Evolutionary conservation across 2,329 filamentous ascomycete species (phyloP).

Genomic region (Aureobasidium sp.): DNA sequence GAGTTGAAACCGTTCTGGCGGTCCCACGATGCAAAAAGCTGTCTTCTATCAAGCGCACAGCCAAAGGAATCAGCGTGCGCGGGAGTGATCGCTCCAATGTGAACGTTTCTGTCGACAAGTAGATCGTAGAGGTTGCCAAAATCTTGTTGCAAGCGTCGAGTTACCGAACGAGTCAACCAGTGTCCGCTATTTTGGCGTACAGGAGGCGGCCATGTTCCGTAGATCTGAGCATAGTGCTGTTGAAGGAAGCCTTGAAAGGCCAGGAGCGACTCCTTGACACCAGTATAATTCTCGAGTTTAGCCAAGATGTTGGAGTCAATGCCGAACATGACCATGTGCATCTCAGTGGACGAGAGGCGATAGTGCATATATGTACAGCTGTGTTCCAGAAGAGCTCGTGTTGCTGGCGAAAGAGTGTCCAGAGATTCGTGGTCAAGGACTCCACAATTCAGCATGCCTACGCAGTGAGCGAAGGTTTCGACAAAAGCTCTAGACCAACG

Average conservation of each 20-base stretch:
- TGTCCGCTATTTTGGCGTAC: constrained; percentile 11
- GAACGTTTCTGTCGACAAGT: constrained; percentile 43
- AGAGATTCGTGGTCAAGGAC: neutral
- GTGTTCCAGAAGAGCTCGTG: constrained; percentile 43
- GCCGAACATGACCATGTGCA: constrained; percentile 47
- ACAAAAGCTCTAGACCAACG: constrained; percentile 59
- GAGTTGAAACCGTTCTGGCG: constrained; percentile 38
- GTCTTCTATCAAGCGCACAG: neutral
- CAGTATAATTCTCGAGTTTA: constrained; percentile 30
- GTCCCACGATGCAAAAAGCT: constrained; percentile 33
- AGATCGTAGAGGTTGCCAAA: constrained; percentile 64
- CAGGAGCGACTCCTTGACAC: constrained; percentile 46
- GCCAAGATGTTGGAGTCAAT: constrained; percentile 43
- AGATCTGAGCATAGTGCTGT: constrained; percentile 47
- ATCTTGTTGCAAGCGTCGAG: constrained; percentile 51
- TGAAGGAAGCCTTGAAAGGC: constrained; percentile 53
- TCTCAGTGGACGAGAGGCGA: constrained; percentile 53
- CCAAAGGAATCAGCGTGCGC: neutral
- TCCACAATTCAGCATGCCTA: constrained; percentile 44
- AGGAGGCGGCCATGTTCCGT: constrained; percentile 51
- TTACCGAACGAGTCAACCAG: constrained; percentile 54
- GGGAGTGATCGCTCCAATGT: neutral
- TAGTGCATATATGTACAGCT: constrained; percentile 54
- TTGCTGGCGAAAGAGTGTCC: neutral
- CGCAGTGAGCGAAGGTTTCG: constrained; percentile 58